Base-by-base conservation (phyloP, 257 asterid genomes). In the Ballota nigra region DNA sequence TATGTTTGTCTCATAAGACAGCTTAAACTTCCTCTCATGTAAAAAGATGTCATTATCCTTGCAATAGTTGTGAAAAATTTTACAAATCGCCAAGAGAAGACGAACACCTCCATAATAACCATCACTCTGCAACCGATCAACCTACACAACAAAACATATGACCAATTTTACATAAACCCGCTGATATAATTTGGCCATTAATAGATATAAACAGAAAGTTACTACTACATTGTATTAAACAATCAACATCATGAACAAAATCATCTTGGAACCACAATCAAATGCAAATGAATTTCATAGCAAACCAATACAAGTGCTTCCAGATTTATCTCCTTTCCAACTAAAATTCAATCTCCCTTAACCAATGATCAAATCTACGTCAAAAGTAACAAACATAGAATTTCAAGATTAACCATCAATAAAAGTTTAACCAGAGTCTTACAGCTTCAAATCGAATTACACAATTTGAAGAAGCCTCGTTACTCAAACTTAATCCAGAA, bases 81-180 rank as follows among this genome's bases (percentile, higher is more conserved):
- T 90, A 63, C 95, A 84, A 9, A 93, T 81, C 0, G 98, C 98
- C 95, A 89, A 86, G 28, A 92, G 90, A 75, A 95, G 77, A 34
- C 99, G 93, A 16, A 95, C 95, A 15, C 99, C 98, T 72, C 99
- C 99, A 56, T 95, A 95, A 53, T 95, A 95, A 12, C 99, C 99
- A 71, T 92, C 97, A 59, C 66, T 85, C 49, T 86, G 82, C 84
- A 92, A 79, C 73, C 98, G 86, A 69, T 78, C 72, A 77, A 95
- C 96, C 99, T 94, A 69, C 62, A 59, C 58, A 68, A 71, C 45
- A 65, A 66, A 66, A 79, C 53, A 33, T 33, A 33, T 9, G 38
- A 33, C 38, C 38, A 33, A 4, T 4, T 33, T 33, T 2, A 33
- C 4, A 69, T n/a, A 33, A 65, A 36, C 63, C 45, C 70, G 26